Evolutionary conservation across 2,329 filamentous ascomycete species (phyloP).

Genomic region (Fusarium fracticaudum): DNA sequence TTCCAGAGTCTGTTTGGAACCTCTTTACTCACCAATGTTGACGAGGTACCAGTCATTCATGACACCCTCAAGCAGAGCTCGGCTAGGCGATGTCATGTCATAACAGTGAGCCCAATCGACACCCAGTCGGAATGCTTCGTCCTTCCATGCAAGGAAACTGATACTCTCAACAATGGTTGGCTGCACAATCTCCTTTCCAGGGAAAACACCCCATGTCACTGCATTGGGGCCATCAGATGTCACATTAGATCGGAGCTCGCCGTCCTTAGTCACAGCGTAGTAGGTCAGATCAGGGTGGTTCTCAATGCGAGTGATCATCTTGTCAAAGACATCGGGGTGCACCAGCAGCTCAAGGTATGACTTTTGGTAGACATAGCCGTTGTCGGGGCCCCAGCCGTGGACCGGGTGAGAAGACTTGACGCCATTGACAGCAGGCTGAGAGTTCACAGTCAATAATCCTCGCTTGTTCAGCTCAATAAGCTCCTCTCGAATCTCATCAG

Average conservation of each 20-base stretch:
- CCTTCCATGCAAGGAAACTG: slow-evolving; percentile 98
- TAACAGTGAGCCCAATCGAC: slow-evolving; percentile 96
- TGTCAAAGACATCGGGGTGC: slow-evolving; percentile 79
- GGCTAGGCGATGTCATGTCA: slow-evolving; percentile 77
- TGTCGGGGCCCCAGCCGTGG: slow-evolving; percentile 93
- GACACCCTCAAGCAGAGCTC: slow-evolving; percentile 80
- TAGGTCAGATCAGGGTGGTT: slow-evolving; percentile 86
- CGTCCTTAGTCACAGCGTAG: slow-evolving; percentile 88
- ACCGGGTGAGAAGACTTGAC: slow-evolving; percentile 87
- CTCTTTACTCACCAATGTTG: slow-evolving; percentile 80
- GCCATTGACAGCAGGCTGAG: slow-evolving; percentile 92
- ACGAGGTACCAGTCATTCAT: slow-evolving; percentile 94
- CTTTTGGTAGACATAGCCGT: slow-evolving; percentile 98
- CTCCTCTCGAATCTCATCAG: slow-evolving; percentile 78
- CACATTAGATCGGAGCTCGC: slow-evolving; percentile 85
- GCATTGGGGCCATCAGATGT: slow-evolving; percentile 90
- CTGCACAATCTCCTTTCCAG: slow-evolving; percentile 98
- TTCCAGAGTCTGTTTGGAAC: neutral
- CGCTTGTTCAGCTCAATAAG: slow-evolving; percentile 85
- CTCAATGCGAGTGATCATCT: slow-evolving; percentile 82
- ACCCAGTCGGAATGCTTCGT: slow-evolving; percentile 93
- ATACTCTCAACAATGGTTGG: slow-evolving; percentile 99
- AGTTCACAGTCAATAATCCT: slow-evolving; percentile 95
- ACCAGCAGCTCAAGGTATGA: slow-evolving; percentile 94
- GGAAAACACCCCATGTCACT: slow-evolving; percentile 99